Conservation (phyloP, 108 stramenopile species). For the Phaeodactylum tricornutum region DNA sequence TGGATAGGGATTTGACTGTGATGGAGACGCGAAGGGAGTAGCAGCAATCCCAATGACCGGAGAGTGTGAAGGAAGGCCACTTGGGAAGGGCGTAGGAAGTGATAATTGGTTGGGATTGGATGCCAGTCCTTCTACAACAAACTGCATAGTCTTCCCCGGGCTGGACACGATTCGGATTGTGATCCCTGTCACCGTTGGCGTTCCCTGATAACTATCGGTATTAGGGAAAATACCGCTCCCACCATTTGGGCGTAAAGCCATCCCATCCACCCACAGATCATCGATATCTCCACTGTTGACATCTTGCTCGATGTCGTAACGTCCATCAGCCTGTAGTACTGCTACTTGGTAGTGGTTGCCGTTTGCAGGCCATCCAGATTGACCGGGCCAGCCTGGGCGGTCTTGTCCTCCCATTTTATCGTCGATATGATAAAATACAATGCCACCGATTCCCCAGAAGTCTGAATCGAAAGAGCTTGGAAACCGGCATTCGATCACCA, state of each 20-base stretch:
- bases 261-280: conserved; percentile 14
- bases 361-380: conserved; percentile 46
- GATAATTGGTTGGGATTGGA: too few species aligned
- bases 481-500: conserved; percentile 68
- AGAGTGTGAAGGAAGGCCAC: too few species aligned
- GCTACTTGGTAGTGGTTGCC: conserved; percentile 77
- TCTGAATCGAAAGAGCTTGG: conserved; percentile 35
- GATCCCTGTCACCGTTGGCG: conserved; percentile 13
- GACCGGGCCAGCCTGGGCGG: conserved; percentile 46
- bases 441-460: conserved; percentile 30
- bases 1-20: too few species aligned
- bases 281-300: conserved; percentile 15
- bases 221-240: conserved; percentile 20
- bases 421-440: conserved; percentile 59
- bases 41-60: too few species aligned
- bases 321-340: conserved; percentile 58
- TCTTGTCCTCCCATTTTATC: conserved; percentile 28
- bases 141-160: too few species aligned
- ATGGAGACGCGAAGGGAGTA: too few species aligned
- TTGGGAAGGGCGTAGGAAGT: too few species aligned
- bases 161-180: too few species aligned
- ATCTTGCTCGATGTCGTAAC: conserved; percentile 55
- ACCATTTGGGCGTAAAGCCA: conserved; percentile 17
- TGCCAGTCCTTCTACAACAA: too few species aligned
- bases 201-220: conserved; percentile 19